phyloP scores from a whole-genome alignment of 2,329 filamentous ascomycete species.

The Colletotrichum sp. region DNA sequence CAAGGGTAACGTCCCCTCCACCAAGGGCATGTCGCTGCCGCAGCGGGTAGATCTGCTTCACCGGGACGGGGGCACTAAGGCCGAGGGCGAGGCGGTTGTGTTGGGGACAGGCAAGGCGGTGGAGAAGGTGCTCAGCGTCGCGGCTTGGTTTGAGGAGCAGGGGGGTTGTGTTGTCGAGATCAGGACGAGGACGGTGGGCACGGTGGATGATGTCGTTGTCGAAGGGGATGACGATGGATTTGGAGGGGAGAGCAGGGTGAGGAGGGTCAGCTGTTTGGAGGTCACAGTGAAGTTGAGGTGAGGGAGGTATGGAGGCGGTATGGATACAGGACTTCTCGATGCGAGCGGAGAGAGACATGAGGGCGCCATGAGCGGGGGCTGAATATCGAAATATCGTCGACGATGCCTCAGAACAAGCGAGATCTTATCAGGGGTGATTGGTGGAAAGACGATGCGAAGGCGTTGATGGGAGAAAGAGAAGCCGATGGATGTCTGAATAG shows the following conservation, averaged over 20 bases:
- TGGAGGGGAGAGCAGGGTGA: slow-evolving; percentile 41
- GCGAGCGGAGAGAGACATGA: neutral
- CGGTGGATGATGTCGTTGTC: slow-evolving; percentile 69
- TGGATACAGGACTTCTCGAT: neutral
- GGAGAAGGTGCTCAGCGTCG: slow-evolving; percentile 65
- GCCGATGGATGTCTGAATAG: neutral
- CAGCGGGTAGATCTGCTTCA: slow-evolving; percentile 50
- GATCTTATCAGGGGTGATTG: neutral
- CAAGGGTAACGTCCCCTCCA: slow-evolving; percentile 48
- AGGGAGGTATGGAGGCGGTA: slow-evolving; percentile 25
- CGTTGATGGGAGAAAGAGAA: neutral
- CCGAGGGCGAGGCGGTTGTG: slow-evolving; percentile 53
- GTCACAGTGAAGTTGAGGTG: slow-evolving; percentile 51
- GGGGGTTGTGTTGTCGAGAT: slow-evolving; percentile 63
- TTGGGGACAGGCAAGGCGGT: slow-evolving; percentile 73
- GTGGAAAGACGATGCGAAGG: neutral
- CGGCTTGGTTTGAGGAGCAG: slow-evolving; percentile 68
- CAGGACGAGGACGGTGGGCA: slow-evolving; percentile 66
- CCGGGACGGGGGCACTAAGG: slow-evolving; percentile 30
- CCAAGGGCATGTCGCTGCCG: slow-evolving; percentile 48
- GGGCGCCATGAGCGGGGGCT: neutral
- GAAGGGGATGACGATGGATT: slow-evolving; percentile 40
- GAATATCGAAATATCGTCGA: neutral
- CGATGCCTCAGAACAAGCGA: neutral
- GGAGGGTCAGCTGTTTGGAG: slow-evolving; percentile 58